Evolutionary conservation across 2,329 filamentous ascomycete genomes (phyloP), one percentile per base, ranked within the genome.

Genomic region (Oidium heveae): DNA sequence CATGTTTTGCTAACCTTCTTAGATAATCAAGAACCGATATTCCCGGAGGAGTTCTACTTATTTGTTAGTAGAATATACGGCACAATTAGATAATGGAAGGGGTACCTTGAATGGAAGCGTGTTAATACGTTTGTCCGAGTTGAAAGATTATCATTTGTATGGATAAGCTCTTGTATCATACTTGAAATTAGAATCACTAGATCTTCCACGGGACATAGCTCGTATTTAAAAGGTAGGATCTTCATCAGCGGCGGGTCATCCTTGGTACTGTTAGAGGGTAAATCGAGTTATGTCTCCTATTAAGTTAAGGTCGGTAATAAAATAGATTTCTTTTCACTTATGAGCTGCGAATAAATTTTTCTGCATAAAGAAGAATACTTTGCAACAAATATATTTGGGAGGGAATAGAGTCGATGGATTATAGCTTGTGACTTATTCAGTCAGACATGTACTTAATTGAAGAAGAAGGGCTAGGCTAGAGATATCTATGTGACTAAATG

Each of bases 21-120:
- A 98, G 75, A 66, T 98, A 98, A 66, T 98, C 91, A 58, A 82
- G 74, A 34, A 98, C 89, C 28, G 87, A 94, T 57, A 98, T 98
- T 54, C 85, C 88, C 8, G 91, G 91, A 1, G 91, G 80, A 16
- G 82, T 64, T 54, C 58, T 58, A 53, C 22, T 51, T 50, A 18
- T 41, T 55, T 7, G 20, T 54, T 37, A 54, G 33, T 49, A 6
- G 12, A 41, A 22, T 28, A 49, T 55, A 41, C 39, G 22, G 24
- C 28, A 12, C 20, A 34, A 18, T 32, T 18, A 16, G 18, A 41
- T 10, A 20, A 24, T 32, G 8, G 9, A 20, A 13, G 54, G 12
- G 41, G 52, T 74, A 86, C 84, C 88, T 82, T 47, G 87, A 96
- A 68, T 98, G 91, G 66, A 98, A 98, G 54, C 91, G 78, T 53